A percentile compares a stretch with the other conserved stretches of the same genome.
Conservation (phyloP, 2,329 filamentous ascomycete genomes). For the Fusarium keratoplasticum region DNA sequence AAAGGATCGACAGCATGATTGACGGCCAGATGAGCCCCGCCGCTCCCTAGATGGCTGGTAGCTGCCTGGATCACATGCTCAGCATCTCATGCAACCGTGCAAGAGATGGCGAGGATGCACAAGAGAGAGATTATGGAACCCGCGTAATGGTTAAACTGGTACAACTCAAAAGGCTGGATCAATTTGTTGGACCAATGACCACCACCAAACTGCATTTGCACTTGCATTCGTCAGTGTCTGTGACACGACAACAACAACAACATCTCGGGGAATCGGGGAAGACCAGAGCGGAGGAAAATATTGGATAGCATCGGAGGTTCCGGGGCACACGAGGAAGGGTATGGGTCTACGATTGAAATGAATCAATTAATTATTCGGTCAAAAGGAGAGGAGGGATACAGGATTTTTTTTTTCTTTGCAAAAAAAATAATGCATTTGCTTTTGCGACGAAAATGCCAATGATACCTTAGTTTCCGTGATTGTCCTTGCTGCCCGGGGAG, state of each 20-base stretch:
- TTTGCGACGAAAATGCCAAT: not conserved
- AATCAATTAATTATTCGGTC: slow-evolving; percentile 10
- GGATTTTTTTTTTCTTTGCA: not conserved
- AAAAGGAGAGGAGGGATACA: slow-evolving; percentile 8
- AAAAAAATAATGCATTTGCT: not conserved
- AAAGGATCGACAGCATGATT: slow-evolving; percentile 39
- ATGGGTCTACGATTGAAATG: slow-evolving; percentile 11
- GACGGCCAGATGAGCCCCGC: slow-evolving; percentile 29
- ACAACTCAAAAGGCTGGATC: slow-evolving; percentile 21
- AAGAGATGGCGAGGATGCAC: slow-evolving; percentile 12
- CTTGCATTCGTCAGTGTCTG: slow-evolving; percentile 25
- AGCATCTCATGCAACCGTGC: slow-evolving; percentile 4
- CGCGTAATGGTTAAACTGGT: slow-evolving; percentile 1
- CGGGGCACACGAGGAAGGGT: not conserved
- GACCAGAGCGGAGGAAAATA: not conserved
- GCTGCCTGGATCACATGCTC: slow-evolving; percentile 3
- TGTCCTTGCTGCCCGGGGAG: slow-evolving; percentile 12
- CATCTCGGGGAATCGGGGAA: not conserved
- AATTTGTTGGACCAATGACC: slow-evolving; percentile 7
- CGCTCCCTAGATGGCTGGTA: slow-evolving; percentile 3
- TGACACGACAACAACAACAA: slow-evolving; percentile 15
- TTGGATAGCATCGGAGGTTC: not conserved
- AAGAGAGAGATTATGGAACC: slow-evolving; percentile 2
- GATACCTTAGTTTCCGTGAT: slow-evolving; percentile 7
- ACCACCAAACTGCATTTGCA: not conserved